These are phyloP conservation scores for Podospora pseudoanserina DNA, from an alignment of 495 filamentous ascomycete species.

Conservation along the genomic window DNA sequence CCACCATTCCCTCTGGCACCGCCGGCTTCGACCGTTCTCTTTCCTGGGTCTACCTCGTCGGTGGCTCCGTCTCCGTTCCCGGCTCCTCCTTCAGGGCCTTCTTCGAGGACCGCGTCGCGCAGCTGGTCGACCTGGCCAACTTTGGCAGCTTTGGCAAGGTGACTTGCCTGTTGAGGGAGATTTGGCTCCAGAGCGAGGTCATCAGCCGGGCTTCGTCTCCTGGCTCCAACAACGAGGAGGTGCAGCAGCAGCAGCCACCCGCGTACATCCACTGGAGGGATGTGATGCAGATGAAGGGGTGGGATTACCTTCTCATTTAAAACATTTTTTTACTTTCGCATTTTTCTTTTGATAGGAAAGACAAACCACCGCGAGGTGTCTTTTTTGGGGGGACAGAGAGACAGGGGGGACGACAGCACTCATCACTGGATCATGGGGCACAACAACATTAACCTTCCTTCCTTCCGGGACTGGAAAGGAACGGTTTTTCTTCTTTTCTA, in stretches of 20 bases:
- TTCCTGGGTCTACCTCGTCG: slow-evolving; percentile 87
- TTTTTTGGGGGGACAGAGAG: slow-evolving; percentile 13
- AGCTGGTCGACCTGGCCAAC: slow-evolving; percentile 69
- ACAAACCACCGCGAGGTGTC: not conserved
- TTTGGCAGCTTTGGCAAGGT: slow-evolving; percentile 83
- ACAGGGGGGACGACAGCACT: not conserved
- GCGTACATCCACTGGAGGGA: slow-evolving; percentile 80
- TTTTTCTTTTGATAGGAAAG: slow-evolving; percentile 12
- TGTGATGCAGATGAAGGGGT: slow-evolving; percentile 85
- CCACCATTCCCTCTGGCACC: slow-evolving; percentile 75
- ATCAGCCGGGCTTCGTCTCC: slow-evolving; percentile 20
- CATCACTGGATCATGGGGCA: not conserved
- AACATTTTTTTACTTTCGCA: slow-evolving; percentile 12
- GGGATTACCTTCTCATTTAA: slow-evolving; percentile 90
- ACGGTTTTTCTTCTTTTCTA: too few species aligned
- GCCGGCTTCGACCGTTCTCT: slow-evolving; percentile 86
- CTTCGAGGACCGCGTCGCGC: slow-evolving; percentile 65
- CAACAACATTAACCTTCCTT: not conserved
- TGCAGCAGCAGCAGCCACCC: slow-evolving; percentile 46
- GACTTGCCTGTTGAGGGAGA: slow-evolving; percentile 70
- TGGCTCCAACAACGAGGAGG: slow-evolving; percentile 27
- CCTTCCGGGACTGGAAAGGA: too few species aligned
- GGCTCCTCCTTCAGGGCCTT: slow-evolving; percentile 69
- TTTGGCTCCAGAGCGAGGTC: slow-evolving; percentile 71
- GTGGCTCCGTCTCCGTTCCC: slow-evolving; percentile 68